Conservation (phyloP, 1,284 basidiomycete species). For the Ustilago loliicola region DNA sequence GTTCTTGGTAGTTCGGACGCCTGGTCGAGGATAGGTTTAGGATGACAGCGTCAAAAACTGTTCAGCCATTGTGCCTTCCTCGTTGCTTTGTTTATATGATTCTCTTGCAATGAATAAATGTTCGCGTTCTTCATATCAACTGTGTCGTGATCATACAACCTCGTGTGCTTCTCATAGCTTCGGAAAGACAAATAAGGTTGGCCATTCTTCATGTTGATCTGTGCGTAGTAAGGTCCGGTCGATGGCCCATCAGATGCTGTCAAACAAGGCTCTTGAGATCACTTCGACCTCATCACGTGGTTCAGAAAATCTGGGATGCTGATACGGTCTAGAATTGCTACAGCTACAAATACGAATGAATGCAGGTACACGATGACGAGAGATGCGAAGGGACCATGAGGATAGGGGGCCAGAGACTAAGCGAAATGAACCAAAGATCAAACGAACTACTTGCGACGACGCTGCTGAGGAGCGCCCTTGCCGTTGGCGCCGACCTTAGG, state of each 20-base stretch:
- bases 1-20: slow-evolving; percentile 31
- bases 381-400: slow-evolving; percentile 5
- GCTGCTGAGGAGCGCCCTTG: slow-evolving; percentile 49
- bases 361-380: slow-evolving; percentile 2
- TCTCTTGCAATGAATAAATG: slow-evolving; percentile 9
- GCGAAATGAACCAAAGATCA: not conserved
- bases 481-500: slow-evolving; percentile 63
- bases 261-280: too few relatives aligned
- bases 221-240: not conserved
- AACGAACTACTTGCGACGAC: slow-evolving; percentile 39
- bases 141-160: not conserved
- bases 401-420: not conserved
- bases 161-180: not conserved
- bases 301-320: not conserved
- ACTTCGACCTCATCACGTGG: not conserved
- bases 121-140: not conserved
- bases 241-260: too few relatives aligned
- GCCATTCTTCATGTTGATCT: not conserved
- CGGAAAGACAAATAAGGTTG: too few relatives aligned
- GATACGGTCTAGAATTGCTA: slow-evolving; percentile 7
- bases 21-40: slow-evolving; percentile 17
- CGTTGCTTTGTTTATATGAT: not conserved
- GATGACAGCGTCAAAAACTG: not conserved
- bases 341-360: slow-evolving; percentile 27
- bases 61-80: not conserved